These are phyloP conservation scores for Aspergillus biplanus DNA, from an alignment of 495 filamentous ascomycete species.

Conservation along the genomic window DNA sequence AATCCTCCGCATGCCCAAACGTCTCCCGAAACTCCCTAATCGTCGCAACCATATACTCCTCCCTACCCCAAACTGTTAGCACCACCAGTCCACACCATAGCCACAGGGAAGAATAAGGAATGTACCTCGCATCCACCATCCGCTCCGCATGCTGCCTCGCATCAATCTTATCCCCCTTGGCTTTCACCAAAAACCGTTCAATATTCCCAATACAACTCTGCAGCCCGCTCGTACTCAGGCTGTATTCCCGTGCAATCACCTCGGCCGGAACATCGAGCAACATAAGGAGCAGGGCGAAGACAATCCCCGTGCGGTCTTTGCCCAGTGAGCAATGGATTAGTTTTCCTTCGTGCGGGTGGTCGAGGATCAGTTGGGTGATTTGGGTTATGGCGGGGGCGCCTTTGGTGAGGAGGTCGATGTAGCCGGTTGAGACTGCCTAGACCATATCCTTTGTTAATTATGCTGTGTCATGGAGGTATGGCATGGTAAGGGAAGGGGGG, in stretches of 20 bases:
- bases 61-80: background rate
- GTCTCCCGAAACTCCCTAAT: background rate
- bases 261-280: slow-evolving; percentile 2
- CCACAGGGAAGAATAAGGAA: background rate
- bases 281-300: slow-evolving; percentile 3
- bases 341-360: background rate
- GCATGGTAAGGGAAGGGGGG: no score
- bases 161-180: background rate
- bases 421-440: slow-evolving; percentile 10
- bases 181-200: background rate
- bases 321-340: slow-evolving; percentile 12
- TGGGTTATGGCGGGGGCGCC: background rate
- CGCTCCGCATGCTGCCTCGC: background rate
- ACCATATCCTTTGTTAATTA: no score
- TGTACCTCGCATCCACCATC: background rate
- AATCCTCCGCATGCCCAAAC: background rate
- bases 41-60: background rate
- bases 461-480: no score
- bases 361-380: background rate
- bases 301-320: slow-evolving; percentile 15
- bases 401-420: slow-evolving; percentile 2
- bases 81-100: background rate
- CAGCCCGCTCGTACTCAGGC: background rate
- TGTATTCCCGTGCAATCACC: slow-evolving; percentile 5
- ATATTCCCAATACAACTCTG: background rate